Base-by-base conservation (phyloP, 1,284 basidiomycete genomes). In the Trametes polyzona region DNA sequence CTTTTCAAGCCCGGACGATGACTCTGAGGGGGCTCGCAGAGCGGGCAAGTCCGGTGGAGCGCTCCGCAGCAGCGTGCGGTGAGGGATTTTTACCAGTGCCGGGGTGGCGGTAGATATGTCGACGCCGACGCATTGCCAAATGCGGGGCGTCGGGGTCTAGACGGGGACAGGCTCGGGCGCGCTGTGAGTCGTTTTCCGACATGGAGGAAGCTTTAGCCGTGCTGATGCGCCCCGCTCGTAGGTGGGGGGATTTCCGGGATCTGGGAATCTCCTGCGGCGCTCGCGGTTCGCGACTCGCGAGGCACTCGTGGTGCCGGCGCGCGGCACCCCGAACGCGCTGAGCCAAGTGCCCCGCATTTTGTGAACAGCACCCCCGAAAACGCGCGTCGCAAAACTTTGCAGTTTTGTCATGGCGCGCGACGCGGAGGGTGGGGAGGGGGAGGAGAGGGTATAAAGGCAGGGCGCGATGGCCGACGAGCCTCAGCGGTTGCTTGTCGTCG, bases 401-500 rank as follows among this genome's bases (percentile, higher is more conserved):
- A 4, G 17, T 36, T 17, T 44, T 44, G 19, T n/a, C 33, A 26
- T 21, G 33, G 24, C 12, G 32, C 39, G 43, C 42, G 52, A 29
- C 46, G 42, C 52, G 12, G n/a, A 39, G 12, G 50, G 23, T 17
- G 29, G 21, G 17, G 8, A 12, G 27, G 17, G 42, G 26, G 43
- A 5, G 2, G 30, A 36, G 19, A 16, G 27, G 23, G 47, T 50
- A 58, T 54, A 58, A 41, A 50, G n/a, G 24, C 19, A 29, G 17
- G n/a, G 37, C 6, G 32, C 8, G 42, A 7, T 19, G 7, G 17
- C 11, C 12, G 33, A 7, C 21, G 17, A 11, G n/a, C 49, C 17
- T 30, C 40, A 52, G 53, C 46, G 23, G 47, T 44, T 52, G 44
- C 46, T 59, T 36, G 40, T 55, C 49, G 53, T 52, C 54, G 33